Evolutionary conservation across 2,329 filamentous ascomycete species (phyloP), one percentile per base, ranked within the genome.

Genomic region (Fusarium paranaense): DNA sequence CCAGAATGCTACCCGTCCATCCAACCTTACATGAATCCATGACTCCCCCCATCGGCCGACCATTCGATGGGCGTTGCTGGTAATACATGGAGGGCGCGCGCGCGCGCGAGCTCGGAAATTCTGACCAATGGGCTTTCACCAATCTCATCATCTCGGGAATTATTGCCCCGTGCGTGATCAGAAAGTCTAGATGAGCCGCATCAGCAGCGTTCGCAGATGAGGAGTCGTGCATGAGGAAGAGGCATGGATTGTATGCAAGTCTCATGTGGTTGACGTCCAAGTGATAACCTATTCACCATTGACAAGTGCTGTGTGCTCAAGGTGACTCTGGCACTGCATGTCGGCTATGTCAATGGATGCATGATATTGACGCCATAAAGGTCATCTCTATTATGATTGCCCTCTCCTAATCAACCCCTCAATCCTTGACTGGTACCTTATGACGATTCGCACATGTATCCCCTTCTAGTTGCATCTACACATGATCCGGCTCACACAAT

Each of bases 51-150:
- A 37, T 56, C 33, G 50, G 50, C 45, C 11, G 30, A 56, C 37
- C 45, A 69, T 22, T 25, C 25, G 56, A 42, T 56, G 38, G 57
- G 37, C 10, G 18, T 38, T 20, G 52, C 4, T 35, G 9, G 30
- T 13, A 56, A 37, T 35, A 37, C 52, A 25, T 37, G 32, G 52
- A 57, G 52, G 54, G 54, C 33, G 33, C 20, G 22, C 22, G 33
- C 20, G 22, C 22, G 16, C 8, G 35, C 7, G 14, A 16, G 35
- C 6, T 58, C 50, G 62, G 62, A 20, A 37, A 22, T 27, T 45
- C 7, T 64, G 62, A 18, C 62, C 50, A 64, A 64, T 64, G 16
- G 62, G 18, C 62, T 63, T 56, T 63, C 61, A 56, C 25, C 47
- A 56, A 40, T 30, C 14, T 13, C 20, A 27, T 25, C 32, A 33